Evolutionary conservation across 495 filamentous ascomycete species (phyloP), one percentile per base, ranked within the genome.

Genomic region (Astrocystis sublimbata): DNA sequence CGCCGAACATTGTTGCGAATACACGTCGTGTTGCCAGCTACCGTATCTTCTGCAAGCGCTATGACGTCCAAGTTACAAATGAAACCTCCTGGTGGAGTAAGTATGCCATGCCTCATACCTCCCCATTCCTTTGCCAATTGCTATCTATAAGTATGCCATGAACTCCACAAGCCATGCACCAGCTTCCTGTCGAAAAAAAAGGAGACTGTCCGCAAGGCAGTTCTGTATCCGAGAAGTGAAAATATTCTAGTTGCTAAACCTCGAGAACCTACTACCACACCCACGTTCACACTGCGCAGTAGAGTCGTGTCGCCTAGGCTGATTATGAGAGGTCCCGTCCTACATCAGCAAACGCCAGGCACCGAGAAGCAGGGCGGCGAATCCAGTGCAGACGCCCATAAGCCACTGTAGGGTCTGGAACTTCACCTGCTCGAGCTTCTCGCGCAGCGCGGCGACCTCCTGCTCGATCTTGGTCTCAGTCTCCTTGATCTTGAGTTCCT

Each of bases 391-490:
- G 59, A 98, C 94, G 74, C 94, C 94, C 88, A 98, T 96, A 35
- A 99, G 79, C 94, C 94, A 99, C 78, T 98, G 96, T 71, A 99
- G 73, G 46, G 96, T 98, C 67, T 90, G 89, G 75, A 98, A 98
- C 79, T 99, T 98, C 62, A 99, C 94, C 58, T 90, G 91, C 80
- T 98, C 96, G 33, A 99, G 81, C 75, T 93, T 86, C 78, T 97
- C 94, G 63, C 91, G 79, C 66, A 99, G 72, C 21, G 89, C 90
- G 23, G 94, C 94, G 41, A 94, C 92, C 78, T 98, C 94, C 78
- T 97, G 94, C 79, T 99, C 94, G 75, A 99, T 98, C 72, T 94
- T 85, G 47, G 92, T 96, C 76, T 99, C 94, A 17, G 96, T 98
- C 82, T 99, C 94, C 80, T 96, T 97, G 65, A 99, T 92, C 78